phyloP scores from a whole-genome alignment of 441 rosid species.

The Populus hybrid region DNA sequence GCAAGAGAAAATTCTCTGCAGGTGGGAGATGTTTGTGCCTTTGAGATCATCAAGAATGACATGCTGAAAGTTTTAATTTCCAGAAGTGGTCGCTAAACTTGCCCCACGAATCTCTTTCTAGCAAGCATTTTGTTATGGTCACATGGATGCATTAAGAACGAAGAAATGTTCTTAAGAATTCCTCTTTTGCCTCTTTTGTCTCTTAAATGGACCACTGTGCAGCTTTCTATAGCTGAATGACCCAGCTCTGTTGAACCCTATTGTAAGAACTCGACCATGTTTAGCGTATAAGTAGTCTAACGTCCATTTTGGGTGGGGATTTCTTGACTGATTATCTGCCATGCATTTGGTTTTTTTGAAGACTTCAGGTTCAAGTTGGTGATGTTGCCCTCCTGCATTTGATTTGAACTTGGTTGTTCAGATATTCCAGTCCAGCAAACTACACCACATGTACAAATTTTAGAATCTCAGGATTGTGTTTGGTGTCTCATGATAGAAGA shows the following conservation, averaged over 20 bases:
- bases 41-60: conserved; percentile 13
- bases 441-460: too few relatives aligned
- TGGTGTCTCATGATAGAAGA: too few relatives aligned
- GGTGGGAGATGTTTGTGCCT: conserved; percentile 22
- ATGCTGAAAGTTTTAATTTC: conserved; percentile 10
- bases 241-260: neutral
- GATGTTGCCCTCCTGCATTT: too few relatives aligned
- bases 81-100: neutral
- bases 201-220: neutral
- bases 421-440: too few relatives aligned
- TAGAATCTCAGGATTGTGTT: too few relatives aligned
- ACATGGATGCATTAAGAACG: neutral
- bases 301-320: too few relatives aligned
- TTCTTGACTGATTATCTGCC: too few relatives aligned
- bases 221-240: neutral
- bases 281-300: too few relatives aligned
- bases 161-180: neutral
- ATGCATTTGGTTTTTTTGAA: too few relatives aligned
- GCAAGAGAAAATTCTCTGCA: conserved; percentile 19
- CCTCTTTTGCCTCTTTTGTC: neutral
- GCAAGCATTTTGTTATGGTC: neutral
- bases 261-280: neutral
- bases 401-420: too few relatives aligned
- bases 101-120: neutral
- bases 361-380: too few relatives aligned